phyloP scores from a whole-genome alignment of 2,329 filamentous ascomycete genomes.

The Ophiocordyceps camponoti-leonardi region DNA sequence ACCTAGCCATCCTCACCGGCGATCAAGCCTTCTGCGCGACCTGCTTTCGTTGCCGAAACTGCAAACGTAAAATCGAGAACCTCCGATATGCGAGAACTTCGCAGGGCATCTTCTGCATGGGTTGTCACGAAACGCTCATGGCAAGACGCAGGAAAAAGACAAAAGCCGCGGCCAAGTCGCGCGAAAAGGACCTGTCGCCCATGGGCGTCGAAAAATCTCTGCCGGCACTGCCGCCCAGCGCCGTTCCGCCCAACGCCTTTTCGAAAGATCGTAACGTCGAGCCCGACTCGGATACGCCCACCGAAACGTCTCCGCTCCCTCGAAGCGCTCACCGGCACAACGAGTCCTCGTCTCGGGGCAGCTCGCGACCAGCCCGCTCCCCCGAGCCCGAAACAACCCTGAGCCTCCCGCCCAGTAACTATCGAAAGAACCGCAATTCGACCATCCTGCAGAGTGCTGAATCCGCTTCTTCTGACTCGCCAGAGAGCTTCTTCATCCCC shows the following conservation, averaged over 20 bases:
- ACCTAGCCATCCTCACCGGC: conserved; percentile 89
- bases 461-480: conserved; percentile 30
- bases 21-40: conserved; percentile 96
- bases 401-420: conserved; percentile 57
- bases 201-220: conserved; percentile 80
- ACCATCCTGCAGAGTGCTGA: conserved; percentile 37
- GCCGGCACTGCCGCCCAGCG: conserved; percentile 72
- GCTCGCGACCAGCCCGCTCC: conserved; percentile 33
- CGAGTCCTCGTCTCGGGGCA: conserved; percentile 38
- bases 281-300: conserved; percentile 47
- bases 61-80: conserved; percentile 98
- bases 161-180: conserved; percentile 45
- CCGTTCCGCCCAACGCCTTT: conserved; percentile 44
- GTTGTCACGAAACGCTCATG: conserved; percentile 94
- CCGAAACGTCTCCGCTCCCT: conserved; percentile 50
- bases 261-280: conserved; percentile 37
- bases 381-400: conserved; percentile 37
- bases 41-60: conserved; percentile 94
- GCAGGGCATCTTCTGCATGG: conserved; percentile 99
- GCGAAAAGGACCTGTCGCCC: conserved; percentile 45
- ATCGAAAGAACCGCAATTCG: conserved; percentile 63
- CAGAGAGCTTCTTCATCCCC: conserved; percentile 60
- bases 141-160: conserved; percentile 76
- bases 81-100: conserved; percentile 92
- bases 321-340: conserved; percentile 30